phyloP scores from a whole-genome alignment of 2,329 filamentous ascomycete species.

The Ascocoryne sarcoides region DNA sequence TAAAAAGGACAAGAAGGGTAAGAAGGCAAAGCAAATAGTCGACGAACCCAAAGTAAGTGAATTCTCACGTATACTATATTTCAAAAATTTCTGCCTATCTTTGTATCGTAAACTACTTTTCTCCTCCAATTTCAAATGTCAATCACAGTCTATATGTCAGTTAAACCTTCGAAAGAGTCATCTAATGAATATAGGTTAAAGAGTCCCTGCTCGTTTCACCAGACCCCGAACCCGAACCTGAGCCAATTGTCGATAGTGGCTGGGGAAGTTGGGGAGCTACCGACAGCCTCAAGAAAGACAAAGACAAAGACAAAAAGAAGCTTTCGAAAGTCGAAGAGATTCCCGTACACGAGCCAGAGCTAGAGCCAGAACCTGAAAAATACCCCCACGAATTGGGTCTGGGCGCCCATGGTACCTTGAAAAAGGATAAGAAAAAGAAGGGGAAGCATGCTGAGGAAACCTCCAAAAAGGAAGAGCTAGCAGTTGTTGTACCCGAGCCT shows the following conservation, averaged over 20 bases:
- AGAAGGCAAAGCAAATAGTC: constrained; percentile 25
- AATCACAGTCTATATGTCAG: too few species aligned
- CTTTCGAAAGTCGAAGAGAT: not conserved
- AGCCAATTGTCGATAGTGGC: constrained; percentile 9
- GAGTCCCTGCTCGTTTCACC: not conserved
- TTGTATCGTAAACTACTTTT: too few species aligned
- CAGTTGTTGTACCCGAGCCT: constrained; percentile 20
- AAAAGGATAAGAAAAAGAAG: not conserved
- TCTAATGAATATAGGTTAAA: too few species aligned
- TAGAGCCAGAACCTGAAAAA: not conserved
- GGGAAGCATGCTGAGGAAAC: constrained; percentile 17
- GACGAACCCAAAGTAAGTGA: constrained; percentile 17
- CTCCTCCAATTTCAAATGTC: too few species aligned
- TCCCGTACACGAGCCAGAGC: not conserved
- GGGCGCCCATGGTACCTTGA: not conserved
- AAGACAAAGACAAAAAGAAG: too few species aligned
- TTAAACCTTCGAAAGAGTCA: too few species aligned
- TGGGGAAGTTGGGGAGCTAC: not conserved
- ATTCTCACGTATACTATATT: too few species aligned
- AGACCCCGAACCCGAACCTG: constrained; percentile 22
- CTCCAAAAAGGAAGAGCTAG: not conserved
- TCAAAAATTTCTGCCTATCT: too few species aligned
- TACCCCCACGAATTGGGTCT: not conserved
- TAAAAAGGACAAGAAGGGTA: constrained; percentile 35
- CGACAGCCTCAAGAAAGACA: not conserved